Conservation (phyloP, 2,329 filamentous ascomycete genomes). For the Parastagonospora nodorum region DNA sequence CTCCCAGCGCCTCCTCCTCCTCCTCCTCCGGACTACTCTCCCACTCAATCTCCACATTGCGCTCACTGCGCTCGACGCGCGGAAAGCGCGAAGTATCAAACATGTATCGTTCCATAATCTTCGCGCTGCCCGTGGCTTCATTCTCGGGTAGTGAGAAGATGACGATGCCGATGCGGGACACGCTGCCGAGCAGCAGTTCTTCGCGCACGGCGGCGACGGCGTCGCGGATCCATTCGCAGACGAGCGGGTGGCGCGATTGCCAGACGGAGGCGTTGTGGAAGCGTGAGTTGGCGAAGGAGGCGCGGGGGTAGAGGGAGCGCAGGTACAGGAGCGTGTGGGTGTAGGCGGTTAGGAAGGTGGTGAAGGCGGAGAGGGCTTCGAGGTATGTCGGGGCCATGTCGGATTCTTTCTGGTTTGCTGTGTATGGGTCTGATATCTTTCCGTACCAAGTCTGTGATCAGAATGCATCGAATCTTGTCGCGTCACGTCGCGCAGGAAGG, state of each 20-base stretch:
- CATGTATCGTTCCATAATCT: slow-evolving; percentile 64
- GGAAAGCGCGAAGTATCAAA: slow-evolving; percentile 65
- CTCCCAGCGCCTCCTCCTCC: slow-evolving; percentile 3
- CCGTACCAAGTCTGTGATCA: too few relatives aligned
- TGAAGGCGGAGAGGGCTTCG: slow-evolving; percentile 70
- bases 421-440: too few relatives aligned
- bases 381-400: slow-evolving; percentile 42
- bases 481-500: neutral
- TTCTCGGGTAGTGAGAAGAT: slow-evolving; percentile 53
- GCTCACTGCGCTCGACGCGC: slow-evolving; percentile 51
- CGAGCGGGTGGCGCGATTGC: slow-evolving; percentile 82
- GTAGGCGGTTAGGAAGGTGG: slow-evolving; percentile 78
- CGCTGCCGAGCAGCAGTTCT: slow-evolving; percentile 66
- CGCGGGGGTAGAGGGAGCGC: slow-evolving; percentile 75
- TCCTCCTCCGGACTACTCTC: slow-evolving; percentile 17
- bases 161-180: slow-evolving; percentile 61
- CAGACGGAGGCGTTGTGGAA: slow-evolving; percentile 85
- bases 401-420: too few relatives aligned
- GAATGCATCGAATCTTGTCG: neutral
- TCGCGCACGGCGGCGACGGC: slow-evolving; percentile 73
- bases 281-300: slow-evolving; percentile 77
- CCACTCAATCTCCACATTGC: slow-evolving; percentile 58
- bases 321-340: slow-evolving; percentile 88
- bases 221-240: slow-evolving; percentile 85
- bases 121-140: slow-evolving; percentile 37